These are phyloP conservation scores for Barnettozyma californica DNA, from an alignment of 805 yeast genomes.

Conservation along the genomic window DNA sequence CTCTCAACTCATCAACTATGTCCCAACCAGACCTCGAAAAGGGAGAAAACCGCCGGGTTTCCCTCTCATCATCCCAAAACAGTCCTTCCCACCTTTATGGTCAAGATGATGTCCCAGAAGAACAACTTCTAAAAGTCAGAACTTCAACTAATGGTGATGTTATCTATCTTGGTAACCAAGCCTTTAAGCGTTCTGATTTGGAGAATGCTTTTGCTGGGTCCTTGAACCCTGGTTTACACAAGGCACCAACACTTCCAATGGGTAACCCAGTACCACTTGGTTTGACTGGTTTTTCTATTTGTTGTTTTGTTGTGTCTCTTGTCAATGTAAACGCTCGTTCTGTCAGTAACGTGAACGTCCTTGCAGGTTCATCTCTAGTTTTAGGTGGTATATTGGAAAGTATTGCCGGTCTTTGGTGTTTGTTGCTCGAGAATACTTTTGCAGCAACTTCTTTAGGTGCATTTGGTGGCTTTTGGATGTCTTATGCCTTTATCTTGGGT, in stretches of 20 bases:
- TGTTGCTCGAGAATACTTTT: constrained; percentile 70
- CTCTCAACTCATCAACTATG: background rate
- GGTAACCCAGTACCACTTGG: constrained; percentile 80
- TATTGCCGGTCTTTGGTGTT: constrained; percentile 71
- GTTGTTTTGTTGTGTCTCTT: constrained; percentile 53
- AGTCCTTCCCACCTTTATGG: constrained; percentile 3
- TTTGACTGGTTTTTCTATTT: constrained; percentile 58
- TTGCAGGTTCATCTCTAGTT: constrained; percentile 61
- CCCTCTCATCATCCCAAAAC: constrained; percentile 14
- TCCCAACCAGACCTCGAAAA: constrained; percentile 17
- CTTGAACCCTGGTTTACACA: constrained; percentile 40
- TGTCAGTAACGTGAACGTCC: constrained; percentile 51
- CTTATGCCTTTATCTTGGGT: constrained; percentile 59
- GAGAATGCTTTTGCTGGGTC: constrained; percentile 60
- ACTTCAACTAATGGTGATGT: constrained; percentile 31
- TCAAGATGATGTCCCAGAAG: background rate
- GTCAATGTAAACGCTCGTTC: constrained; percentile 66
- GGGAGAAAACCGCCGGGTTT: constrained; percentile 8
- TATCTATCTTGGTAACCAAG: constrained; percentile 35
- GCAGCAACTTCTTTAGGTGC: constrained; percentile 52
- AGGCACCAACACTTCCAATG: constrained; percentile 43
- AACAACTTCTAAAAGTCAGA: constrained; percentile 14
- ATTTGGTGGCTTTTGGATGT: constrained; percentile 73
- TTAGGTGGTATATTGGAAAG: constrained; percentile 72
- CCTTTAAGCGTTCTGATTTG: constrained; percentile 49